Evolutionary conservation across 495 filamentous ascomycete species (phyloP).

Genomic region (Cetradonia linearis): DNA sequence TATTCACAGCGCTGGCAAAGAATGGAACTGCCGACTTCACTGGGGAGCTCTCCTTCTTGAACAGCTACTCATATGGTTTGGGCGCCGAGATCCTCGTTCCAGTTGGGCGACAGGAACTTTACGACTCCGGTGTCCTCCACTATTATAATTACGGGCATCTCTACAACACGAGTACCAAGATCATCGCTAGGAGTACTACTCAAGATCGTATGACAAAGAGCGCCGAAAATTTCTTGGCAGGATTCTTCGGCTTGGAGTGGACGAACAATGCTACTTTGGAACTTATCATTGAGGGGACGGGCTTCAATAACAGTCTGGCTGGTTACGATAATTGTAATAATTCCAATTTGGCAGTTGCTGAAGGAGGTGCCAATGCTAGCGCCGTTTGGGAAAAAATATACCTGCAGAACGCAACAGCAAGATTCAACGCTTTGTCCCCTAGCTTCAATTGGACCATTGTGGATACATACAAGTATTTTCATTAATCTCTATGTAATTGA

Average conservation of each 20-base stretch:
- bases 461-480: slow-evolving; percentile 38
- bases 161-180: slow-evolving; percentile 49
- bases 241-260: slow-evolving; percentile 54
- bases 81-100: slow-evolving; percentile 43
- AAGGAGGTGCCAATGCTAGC: slow-evolving; percentile 28
- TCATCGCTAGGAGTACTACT: slow-evolving; percentile 51
- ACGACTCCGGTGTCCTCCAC: slow-evolving; percentile 44
- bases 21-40: slow-evolving; percentile 32
- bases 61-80: slow-evolving; percentile 42
- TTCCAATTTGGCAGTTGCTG: slow-evolving; percentile 21
- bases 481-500: not conserved
- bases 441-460: slow-evolving; percentile 42
- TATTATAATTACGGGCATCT: slow-evolving; percentile 52
- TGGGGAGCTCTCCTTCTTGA: slow-evolving; percentile 42
- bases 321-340: slow-evolving; percentile 33
- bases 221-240: slow-evolving; percentile 40
- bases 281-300: slow-evolving; percentile 37
- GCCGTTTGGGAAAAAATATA: slow-evolving; percentile 35
- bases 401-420: slow-evolving; percentile 38
- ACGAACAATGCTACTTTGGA: slow-evolving; percentile 42
- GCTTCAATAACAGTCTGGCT: slow-evolving; percentile 34
- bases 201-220: slow-evolving; percentile 42
- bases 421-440: slow-evolving; percentile 37
- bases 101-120: slow-evolving; percentile 40
- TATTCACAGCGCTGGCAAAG: slow-evolving; percentile 19